Base-by-base conservation (phyloP, 345 rosid species). In the Melaleuca quinquenervia region DNA sequence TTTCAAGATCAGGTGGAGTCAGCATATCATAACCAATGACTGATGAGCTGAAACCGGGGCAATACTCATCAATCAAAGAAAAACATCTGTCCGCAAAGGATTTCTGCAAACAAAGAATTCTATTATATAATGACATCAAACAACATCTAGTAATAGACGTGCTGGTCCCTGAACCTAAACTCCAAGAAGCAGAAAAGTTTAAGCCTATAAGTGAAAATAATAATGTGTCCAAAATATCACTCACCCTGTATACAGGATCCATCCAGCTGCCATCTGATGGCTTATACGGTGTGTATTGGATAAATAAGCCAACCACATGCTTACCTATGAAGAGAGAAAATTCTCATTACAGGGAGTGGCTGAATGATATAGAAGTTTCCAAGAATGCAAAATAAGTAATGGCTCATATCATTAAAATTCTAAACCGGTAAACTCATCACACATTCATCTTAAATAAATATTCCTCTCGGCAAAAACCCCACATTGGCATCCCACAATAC, bases 1-100 rank as follows among this genome's bases (percentile, higher is more conserved):
- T 90, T 87, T 94, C 99, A 24, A 95, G 96, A 85, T 95, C 99
- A 0, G 95, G 96, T 48, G 97, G 98, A 58, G 99, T 95, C 92
- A 96, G 83, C 96, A 96, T 93, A 87, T 95, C 97, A 52, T 93
- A 96, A 64, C 94, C 96, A 80, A 94, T 89, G 80, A 95, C 49
- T 7, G 96, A 94, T 75, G 97, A 90, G 89, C 95, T 94, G 90
- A 96, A 96, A 62, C 94, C 95, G 0, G 96, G 95, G 58, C 93
- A 92, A 84, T 94, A 91, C 85, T 93, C 95, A 84, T 94, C 94
- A 52, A 94, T 89, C 90, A 93, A 84, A 80, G 88, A 85, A 87
- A 95, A 95, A 88, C 95, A 94, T 84, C 94, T 90, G 83, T 90
- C 88, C 26, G 91, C 95, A 88, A 89, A 95, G 86, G 93, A 88